These are phyloP conservation scores for Fusarium paranaense DNA, from an alignment of 2,329 filamentous ascomycete genomes.

Conservation along the genomic window DNA sequence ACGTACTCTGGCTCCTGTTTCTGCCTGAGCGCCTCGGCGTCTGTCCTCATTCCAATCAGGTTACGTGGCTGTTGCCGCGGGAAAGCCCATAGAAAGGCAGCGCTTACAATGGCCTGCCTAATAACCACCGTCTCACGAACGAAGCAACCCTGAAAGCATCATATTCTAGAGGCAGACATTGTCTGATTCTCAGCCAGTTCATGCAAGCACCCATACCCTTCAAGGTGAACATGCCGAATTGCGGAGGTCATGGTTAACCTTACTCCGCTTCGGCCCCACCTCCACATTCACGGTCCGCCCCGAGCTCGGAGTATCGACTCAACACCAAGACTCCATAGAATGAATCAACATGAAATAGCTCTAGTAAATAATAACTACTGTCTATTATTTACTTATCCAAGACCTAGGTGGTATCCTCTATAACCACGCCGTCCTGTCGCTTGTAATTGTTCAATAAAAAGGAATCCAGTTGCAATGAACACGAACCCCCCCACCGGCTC, in stretches of 20 bases:
- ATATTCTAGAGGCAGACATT: not conserved
- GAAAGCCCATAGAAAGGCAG: not conserved
- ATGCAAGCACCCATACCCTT: slow-evolving; percentile 19
- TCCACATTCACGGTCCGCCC: not conserved
- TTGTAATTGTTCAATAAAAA: slow-evolving; percentile 8
- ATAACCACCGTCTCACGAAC: not conserved
- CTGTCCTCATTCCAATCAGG: slow-evolving; percentile 2
- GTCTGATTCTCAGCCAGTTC: slow-evolving; percentile 12
- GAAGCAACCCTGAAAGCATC: not conserved
- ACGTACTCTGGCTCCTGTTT: slow-evolving; percentile 23
- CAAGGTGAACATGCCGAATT: slow-evolving; percentile 12
- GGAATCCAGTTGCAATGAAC: not conserved
- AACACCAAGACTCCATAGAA: not conserved
- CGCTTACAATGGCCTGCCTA: not conserved
- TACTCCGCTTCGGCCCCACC: slow-evolving; percentile 18
- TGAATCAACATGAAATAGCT: not conserved
- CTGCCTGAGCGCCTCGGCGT: slow-evolving; percentile 21
- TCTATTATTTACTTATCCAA: slow-evolving; percentile 33
- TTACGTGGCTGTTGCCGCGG: not conserved
- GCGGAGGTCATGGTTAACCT: slow-evolving; percentile 18
- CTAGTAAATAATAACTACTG: slow-evolving; percentile 12
- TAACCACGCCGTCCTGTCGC: not conserved
- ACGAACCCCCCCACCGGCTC: not conserved
- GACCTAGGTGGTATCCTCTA: slow-evolving; percentile 1
- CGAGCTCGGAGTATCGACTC: slow-evolving; percentile 2